phyloP scores from a whole-genome alignment of 768 basidiomycete species.

The Russula vinacea region DNA sequence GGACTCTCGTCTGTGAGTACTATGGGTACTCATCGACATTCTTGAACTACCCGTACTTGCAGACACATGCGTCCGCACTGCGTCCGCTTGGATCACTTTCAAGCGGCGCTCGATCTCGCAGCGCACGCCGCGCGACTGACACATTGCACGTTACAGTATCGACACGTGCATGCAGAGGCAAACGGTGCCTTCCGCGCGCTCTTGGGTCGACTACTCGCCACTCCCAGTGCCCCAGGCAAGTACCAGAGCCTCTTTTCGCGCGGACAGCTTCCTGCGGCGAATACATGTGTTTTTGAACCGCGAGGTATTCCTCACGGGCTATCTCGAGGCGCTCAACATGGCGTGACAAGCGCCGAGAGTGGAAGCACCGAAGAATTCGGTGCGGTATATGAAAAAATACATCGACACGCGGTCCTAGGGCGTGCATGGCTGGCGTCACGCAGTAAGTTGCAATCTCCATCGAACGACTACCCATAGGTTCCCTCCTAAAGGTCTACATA shows the following conservation, averaged over 20 bases:
- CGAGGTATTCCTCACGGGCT: slow-evolving; percentile 78
- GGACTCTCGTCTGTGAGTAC: too few relatives aligned
- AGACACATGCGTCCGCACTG: neutral
- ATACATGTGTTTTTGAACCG: slow-evolving; percentile 72
- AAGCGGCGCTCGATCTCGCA: too few relatives aligned
- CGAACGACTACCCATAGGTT: slow-evolving; percentile 48
- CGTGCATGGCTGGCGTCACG: slow-evolving; percentile 86
- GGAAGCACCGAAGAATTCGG: slow-evolving; percentile 57
- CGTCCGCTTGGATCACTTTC: neutral
- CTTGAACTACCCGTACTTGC: neutral
- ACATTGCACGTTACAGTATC: too few relatives aligned
- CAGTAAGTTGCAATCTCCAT: slow-evolving; percentile 90
- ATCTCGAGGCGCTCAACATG: slow-evolving; percentile 62
- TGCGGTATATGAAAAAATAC: slow-evolving; percentile 78
- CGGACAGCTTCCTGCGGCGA: slow-evolving; percentile 79
- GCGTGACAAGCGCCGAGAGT: slow-evolving; percentile 46
- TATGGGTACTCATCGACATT: too few relatives aligned
- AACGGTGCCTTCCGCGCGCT: slow-evolving; percentile 63
- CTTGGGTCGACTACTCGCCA: slow-evolving; percentile 71
- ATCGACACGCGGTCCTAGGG: slow-evolving; percentile 88
- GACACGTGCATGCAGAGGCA: slow-evolving; percentile 64
- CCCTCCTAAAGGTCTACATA: slow-evolving; percentile 34
- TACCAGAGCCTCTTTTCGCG: slow-evolving; percentile 88
- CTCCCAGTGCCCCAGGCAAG: slow-evolving; percentile 83
- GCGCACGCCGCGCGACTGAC: too few relatives aligned